Evolutionary conservation across 2,329 filamentous ascomycete species (phyloP).

Genomic region (Tolypocladium amazonense): DNA sequence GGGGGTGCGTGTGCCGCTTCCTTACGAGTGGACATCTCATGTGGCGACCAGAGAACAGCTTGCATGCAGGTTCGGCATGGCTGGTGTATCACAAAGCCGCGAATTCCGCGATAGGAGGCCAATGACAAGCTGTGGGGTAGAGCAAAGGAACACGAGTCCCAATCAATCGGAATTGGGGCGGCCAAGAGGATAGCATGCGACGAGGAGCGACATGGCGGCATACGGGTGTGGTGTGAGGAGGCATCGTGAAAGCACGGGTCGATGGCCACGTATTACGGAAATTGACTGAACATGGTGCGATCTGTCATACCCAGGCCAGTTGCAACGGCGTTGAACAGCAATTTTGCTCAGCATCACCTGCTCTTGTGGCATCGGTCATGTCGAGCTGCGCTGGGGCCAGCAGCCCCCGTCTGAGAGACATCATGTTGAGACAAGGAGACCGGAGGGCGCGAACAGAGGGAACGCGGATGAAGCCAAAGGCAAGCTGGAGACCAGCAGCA

Average conservation of each 20-base stretch:
- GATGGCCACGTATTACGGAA: background rate
- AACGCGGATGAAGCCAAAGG: background rate
- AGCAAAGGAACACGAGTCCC: background rate
- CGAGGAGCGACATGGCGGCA: background rate
- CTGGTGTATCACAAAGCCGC: background rate
- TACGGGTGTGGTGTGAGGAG: background rate
- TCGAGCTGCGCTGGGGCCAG: background rate
- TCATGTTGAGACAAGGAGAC: background rate
- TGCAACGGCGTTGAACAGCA: background rate
- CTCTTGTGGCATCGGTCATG: background rate
- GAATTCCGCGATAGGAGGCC: background rate
- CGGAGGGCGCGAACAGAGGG: background rate
- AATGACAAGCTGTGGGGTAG: background rate
- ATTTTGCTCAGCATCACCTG: background rate
- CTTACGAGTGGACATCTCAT: background rate
- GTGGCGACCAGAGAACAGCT: background rate
- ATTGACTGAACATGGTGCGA: background rate
- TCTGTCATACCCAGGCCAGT: background rate
- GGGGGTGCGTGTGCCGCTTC: background rate
- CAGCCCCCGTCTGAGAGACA: background rate
- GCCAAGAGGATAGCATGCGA: background rate
- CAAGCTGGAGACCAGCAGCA: background rate
- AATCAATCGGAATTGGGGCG: slow-evolving; percentile 1
- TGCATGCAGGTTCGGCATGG: background rate
- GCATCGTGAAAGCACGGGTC: background rate